phyloP scores from a whole-genome alignment of 148 eudicot genomes.

The Silene uniflora region DNA sequence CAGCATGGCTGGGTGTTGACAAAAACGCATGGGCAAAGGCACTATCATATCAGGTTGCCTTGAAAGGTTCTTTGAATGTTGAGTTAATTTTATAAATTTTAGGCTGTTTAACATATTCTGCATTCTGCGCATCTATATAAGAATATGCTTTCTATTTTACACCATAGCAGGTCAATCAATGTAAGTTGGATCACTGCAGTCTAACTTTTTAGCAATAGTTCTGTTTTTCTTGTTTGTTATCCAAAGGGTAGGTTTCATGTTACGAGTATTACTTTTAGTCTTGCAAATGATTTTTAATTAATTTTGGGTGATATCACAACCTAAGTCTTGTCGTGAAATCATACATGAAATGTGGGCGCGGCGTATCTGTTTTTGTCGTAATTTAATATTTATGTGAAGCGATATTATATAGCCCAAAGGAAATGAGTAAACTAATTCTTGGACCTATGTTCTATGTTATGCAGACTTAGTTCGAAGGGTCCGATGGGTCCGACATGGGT shows the following conservation, averaged over 20 bases:
- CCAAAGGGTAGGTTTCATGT: not conserved
- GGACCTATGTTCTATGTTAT: not conserved
- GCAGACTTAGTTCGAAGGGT: no score
- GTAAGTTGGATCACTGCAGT: not conserved
- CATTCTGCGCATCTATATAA: not conserved
- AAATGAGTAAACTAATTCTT: not conserved
- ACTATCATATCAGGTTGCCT: slow-evolving; percentile 81
- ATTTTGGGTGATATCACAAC: not conserved
- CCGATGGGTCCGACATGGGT: no score
- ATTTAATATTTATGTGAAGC: not conserved
- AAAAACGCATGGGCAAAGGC: slow-evolving; percentile 78
- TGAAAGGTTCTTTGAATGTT: slow-evolving; percentile 9
- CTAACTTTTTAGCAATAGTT: not conserved
- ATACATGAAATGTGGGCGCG: not conserved
- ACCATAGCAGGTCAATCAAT: not conserved
- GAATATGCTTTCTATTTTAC: not conserved
- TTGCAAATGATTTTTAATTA: not conserved
- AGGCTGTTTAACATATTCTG: not conserved
- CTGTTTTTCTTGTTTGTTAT: not conserved
- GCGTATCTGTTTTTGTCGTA: not conserved
- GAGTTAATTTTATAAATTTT: not conserved
- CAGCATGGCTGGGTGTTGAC: slow-evolving; percentile 88
- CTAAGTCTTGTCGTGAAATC: not conserved
- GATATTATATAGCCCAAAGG: not conserved
- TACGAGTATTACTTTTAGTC: not conserved